Base-by-base conservation (phyloP, 495 filamentous ascomycete species). In the Apodospora peruviana region DNA sequence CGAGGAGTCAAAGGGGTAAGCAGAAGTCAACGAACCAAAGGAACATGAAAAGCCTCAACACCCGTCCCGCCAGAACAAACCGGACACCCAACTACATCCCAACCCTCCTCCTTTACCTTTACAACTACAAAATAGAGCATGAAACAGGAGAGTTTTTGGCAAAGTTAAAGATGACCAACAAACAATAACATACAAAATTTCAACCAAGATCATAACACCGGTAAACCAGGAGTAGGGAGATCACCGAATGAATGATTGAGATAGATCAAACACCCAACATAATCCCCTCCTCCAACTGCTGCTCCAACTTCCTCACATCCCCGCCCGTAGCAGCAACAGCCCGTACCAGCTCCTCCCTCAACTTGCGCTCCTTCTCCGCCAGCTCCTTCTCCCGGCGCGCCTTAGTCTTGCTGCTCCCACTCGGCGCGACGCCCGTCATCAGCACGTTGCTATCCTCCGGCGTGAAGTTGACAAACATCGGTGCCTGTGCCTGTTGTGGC, bases 391-490 rank as follows among this genome's bases (percentile, higher is more conserved):
- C 93, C 50, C 93, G 71, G 36, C 91, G 70, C 40, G 89, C 90
- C 61, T 96, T 96, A 22, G 93, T 98, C 76, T 97, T 96, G 43
- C 81, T 86, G 56, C 82, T 88, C 29, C 93, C 93, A 43, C 82
- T 87, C 12, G 93, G 93, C 43, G 93, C 93, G 9, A 98, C 93
- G 5, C 91, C 91, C 14, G 80, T 88, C 61, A 98, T 77, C 18
- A 98, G 88, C 61, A 83, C 82, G 29, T 76, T 72, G 62, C 81
- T 84, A 65, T 98, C 94, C 12, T 75, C 60, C 0, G 90, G 81
- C n/a, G 90, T 96, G 68, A 84, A 95, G 64, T 97, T 97, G 47
- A 95, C 88, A 58, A 98, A 98, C 1, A 81, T 83, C 16, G 44
- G 34, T 5, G 27, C 41, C 0, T 44, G 22, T 1, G 36, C 11